phyloP scores from a whole-genome alignment of 2,329 filamentous ascomycete species.

The Pestalotiopsis sp. region DNA sequence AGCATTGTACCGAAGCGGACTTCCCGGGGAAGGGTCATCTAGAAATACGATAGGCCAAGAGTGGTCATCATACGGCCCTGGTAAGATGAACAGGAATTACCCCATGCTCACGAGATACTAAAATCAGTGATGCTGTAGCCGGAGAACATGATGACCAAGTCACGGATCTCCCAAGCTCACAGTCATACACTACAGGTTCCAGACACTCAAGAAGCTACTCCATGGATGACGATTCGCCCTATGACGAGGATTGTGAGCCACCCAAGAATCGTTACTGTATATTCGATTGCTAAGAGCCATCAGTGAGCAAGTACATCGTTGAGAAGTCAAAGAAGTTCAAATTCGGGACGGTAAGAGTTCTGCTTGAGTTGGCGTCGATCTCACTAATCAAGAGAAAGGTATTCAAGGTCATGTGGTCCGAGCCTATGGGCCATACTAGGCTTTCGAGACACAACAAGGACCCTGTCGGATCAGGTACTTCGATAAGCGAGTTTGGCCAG shows the following conservation, averaged over 20 bases:
- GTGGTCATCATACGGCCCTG: neutral
- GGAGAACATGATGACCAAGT: neutral
- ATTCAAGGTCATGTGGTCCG: constrained; percentile 48
- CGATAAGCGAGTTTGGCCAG: neutral
- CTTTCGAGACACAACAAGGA: neutral
- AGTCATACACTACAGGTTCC: neutral
- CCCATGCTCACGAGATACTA: neutral
- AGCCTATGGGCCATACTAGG: constrained; percentile 42
- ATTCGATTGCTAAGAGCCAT: neutral
- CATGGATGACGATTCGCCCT: neutral
- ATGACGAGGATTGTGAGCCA: neutral
- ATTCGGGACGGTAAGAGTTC: neutral
- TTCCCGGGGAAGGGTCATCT: neutral
- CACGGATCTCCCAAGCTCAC: neutral
- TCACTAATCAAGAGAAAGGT: neutral
- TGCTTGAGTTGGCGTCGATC: neutral
- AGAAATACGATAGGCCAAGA: neutral
- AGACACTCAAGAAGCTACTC: neutral
- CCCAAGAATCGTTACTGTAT: neutral
- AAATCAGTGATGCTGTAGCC: neutral
- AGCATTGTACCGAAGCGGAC: neutral
- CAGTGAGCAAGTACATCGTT: neutral
- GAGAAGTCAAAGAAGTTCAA: neutral
- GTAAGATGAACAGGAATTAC: neutral
- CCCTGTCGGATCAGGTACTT: neutral